Conservation (phyloP, 2,329 filamentous ascomycete species). For the Phyllosticta citriasiana region DNA sequence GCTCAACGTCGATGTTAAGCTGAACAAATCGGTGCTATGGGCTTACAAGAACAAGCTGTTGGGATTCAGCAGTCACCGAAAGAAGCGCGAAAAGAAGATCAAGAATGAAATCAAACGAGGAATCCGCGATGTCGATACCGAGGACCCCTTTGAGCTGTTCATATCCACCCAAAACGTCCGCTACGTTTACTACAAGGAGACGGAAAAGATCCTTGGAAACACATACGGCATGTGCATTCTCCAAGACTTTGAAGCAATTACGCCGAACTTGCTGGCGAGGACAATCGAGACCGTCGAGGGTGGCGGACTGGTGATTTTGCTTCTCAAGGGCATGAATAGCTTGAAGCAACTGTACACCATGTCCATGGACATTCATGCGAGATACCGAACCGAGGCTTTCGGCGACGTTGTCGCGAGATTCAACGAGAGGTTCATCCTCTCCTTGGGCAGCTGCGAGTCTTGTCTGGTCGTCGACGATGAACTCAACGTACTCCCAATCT, state of each 20-base stretch:
- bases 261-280: slow-evolving; percentile 88
- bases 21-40: slow-evolving; percentile 95
- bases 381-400: slow-evolving; percentile 94
- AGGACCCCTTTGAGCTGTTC: slow-evolving; percentile 96
- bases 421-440: slow-evolving; percentile 95
- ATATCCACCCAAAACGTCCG: slow-evolving; percentile 93
- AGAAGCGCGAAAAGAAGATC: slow-evolving; percentile 97
- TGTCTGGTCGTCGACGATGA: slow-evolving; percentile 97
- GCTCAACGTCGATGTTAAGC: slow-evolving; percentile 78
- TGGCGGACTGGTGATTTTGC: slow-evolving; percentile 77
- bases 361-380: slow-evolving; percentile 94
- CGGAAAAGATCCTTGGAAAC: slow-evolving; percentile 95
- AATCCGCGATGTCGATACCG: slow-evolving; percentile 79
- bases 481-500: slow-evolving; percentile 93
- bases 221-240: slow-evolving; percentile 98
- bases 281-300: slow-evolving; percentile 98
- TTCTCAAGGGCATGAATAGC: slow-evolving; percentile 94
- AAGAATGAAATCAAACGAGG: slow-evolving; percentile 97
- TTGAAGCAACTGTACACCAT: slow-evolving; percentile 94
- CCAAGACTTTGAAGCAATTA: slow-evolving; percentile 96
- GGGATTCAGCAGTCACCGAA: slow-evolving; percentile 85
- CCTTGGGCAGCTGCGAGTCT: slow-evolving; percentile 85
- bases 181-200: slow-evolving; percentile 99
- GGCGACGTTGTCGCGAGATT: slow-evolving; percentile 90
- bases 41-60: slow-evolving; percentile 97